Evolutionary conservation across 495 filamentous ascomycete genomes (phyloP), one percentile per base, ranked within the genome.

Genomic region (Extremus antarcticus): DNA sequence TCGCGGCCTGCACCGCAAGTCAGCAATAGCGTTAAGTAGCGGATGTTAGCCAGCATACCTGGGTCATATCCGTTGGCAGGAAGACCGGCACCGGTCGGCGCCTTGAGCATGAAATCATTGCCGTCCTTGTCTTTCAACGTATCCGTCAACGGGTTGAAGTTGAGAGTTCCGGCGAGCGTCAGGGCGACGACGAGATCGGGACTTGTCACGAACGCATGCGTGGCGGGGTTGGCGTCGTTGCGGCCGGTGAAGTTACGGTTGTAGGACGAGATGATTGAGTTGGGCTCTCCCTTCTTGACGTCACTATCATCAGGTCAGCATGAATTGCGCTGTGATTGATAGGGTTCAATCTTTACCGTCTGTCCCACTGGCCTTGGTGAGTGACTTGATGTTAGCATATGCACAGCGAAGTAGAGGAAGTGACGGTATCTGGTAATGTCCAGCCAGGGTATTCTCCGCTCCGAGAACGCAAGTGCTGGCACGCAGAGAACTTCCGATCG

Each of bases 181-280:
- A 98, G 74, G 62, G 92, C 92, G 41, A 94, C 88, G 54, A 95
- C 90, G 48, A 99, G 77, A 73, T 99, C 92, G 59, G 92, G 92
- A n/a, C 94, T 97, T 64, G 92, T 84, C 63, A 99, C 94, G 73
- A 99, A 99, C 57, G 91, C 86, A 76, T 97, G 92, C 56, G 92
- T 99, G 48, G 92, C 90, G 41, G 92, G 94, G 79, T 99, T 99
- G 63, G 91, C 92, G 65, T 98, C 92, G 74, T 98, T 98, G 73
- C 92, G 90, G 62, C 92, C 92, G 63, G 91, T 97, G 78, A 99
- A 99, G 82, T 99, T 99, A 74, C 92, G 89, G 82, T 94, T 95
- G 81, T 95, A 92, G 41, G 89, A 95, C 32, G 87, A 94, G 68
- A 95, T 79, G 72, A 95, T 95, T 17, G 89, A 91, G 81, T 98